A percentile compares a stretch with the other conserved stretches of the same genome.
These are phyloP conservation scores for Penicillium occitanis DNA, from an alignment of 2,329 filamentous ascomycete species.

Conservation along the genomic window DNA sequence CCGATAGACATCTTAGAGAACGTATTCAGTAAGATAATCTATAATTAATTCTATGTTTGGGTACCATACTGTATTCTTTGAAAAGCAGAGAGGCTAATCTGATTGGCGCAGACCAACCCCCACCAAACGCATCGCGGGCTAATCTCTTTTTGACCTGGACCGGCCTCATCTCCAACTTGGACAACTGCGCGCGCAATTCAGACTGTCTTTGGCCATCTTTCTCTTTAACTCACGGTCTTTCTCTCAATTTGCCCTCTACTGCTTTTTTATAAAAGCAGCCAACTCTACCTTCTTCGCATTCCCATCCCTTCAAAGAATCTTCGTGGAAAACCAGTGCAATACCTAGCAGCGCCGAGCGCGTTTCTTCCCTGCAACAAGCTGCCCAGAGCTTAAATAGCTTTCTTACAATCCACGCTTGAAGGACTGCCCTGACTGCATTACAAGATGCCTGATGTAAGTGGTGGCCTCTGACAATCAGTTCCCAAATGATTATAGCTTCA, in stretches of 20 bases:
- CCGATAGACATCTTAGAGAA: neutral
- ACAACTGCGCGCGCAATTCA: slow-evolving; percentile 11
- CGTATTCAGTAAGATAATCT: neutral
- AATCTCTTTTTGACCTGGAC: slow-evolving; percentile 8
- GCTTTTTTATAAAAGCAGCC: neutral
- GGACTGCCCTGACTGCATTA: neutral
- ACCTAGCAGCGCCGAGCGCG: neutral
- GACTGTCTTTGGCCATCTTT: neutral
- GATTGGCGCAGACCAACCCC: slow-evolving; percentile 6
- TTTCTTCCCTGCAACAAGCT: neutral
- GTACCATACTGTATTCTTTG: neutral
- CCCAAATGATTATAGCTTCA: neutral
- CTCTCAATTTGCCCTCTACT: neutral
- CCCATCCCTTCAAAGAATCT: neutral
- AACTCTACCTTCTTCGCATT: neutral
- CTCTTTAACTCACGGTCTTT: neutral
- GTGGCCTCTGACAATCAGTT: neutral
- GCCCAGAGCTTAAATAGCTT: neutral
- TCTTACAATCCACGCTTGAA: slow-evolving; percentile 1
- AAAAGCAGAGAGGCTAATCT: neutral
- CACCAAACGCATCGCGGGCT: neutral
- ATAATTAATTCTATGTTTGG: neutral
- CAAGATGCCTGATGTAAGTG: slow-evolving; percentile 50
- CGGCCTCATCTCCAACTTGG: slow-evolving; percentile 7
- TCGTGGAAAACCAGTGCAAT: neutral